Evolutionary conservation across 768 basidiomycete genomes (phyloP), one percentile per base, ranked within the genome.

Genomic region (Porphyrellus cyaneotinctus): DNA sequence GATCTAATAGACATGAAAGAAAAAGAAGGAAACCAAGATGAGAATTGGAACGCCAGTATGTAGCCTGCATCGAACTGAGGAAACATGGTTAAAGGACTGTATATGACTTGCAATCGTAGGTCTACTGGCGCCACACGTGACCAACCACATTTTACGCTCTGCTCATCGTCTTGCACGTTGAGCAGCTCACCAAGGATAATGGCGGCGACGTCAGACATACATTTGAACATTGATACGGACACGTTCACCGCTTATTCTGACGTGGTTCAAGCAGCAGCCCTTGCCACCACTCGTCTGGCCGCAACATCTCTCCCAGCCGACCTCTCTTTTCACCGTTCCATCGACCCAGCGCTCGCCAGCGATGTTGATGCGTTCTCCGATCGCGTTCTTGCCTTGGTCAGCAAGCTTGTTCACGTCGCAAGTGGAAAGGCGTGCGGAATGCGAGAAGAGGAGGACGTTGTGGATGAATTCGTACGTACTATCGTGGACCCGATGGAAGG

Each of bases 401-500:
- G 88, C 64, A 75, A 74, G 49, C 73, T 94, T 17, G 64, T 97
- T 38, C 62, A 66, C 23, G 68, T 86, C 3, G 76, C 78, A 11
- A 70, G 76, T 14, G 76, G 78, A 59, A 51, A 64, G 10, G 47
- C 54, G 36, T 43, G 61, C 63, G 57, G 58, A 28, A 78, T 88
- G 47, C 75, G 78, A 50, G 80, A 74, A 50, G 80, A 88, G 63
- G 92, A 97, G 60, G 88, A 94, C 70, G 79, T 95, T 4, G 70
- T 90, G 30, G 95, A 97, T 66, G 83, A 81, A 58, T 95, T 93
- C 66, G 80, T 88, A 58, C 75, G 81, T 17, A 69, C 82, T 20
- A 78, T 95, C 2, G 86, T 91, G n/a, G 91, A 93, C 63, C 74
- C 82, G 0, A 81, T 95, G 77, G 95, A 99, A 65, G 78, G 80